Evolutionary conservation across 306 rosid genomes (phyloP), one percentile per base, ranked within the genome.

Genomic region (Casuarina glauca): DNA sequence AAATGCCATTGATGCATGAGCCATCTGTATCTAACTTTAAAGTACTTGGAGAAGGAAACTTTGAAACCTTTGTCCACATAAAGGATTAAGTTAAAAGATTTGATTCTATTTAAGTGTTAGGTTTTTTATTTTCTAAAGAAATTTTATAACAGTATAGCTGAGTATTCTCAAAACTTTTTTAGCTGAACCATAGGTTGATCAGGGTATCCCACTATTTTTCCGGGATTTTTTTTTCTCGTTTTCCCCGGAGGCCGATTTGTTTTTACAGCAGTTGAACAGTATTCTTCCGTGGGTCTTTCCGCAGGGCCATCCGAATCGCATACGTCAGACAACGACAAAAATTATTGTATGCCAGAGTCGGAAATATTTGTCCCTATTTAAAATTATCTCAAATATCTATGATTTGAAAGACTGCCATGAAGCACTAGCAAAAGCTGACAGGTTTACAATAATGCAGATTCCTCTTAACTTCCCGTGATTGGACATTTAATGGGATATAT

Each of bases 401-500:
- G 0, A 17, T 36, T 53, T 79, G 26, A 71, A 70, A 52, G 80
- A 71, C 13, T 36, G 76, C 64, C 53, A 73, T 43, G 71, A 13
- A 60, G 75, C 78, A 45, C 0, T 46, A 36, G 68, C 80, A 44
- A 17, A 36, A 51, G 61, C 50, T 53, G 69, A 79, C 32, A 17
- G 9, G 17, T 48, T 58, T 58, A 70, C 78, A 48, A 50, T 50
- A n/a, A 16, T 35, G 78, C n/a, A 74, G 78, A 76, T 41, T 80
- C 81, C 74, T 53, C 61, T 36, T 3, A 39, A 42, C 19, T 36
- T n/a, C 49, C 4, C 3, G 13, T 38, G 64, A 66, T 51, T 74
- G 63, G 75, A 63, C 55, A 45, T 52, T 35, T 57, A 15, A 19
- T 39, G 2, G 39, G 77, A 53, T 20, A 17, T 42, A 8, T 78